A percentile compares a stretch with the other conserved stretches of the same genome.
Evolutionary conservation across 768 basidiomycete species (phyloP).

Genomic region (Brasilioporus rufonigricans): DNA sequence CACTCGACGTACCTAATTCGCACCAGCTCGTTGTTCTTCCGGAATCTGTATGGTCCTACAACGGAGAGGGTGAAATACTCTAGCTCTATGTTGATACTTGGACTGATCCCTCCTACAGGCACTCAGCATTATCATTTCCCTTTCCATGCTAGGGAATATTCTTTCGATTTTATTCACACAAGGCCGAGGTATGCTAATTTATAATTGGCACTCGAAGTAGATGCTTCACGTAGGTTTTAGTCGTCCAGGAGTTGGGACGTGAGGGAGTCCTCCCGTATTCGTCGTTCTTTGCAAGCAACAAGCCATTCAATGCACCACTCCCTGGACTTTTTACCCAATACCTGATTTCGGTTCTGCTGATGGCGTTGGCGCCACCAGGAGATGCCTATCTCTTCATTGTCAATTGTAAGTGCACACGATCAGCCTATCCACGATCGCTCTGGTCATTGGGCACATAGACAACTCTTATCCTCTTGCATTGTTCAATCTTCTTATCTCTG

Average conservation of each 20-base stretch:
- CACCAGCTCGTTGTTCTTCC: not conserved
- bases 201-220: not conserved
- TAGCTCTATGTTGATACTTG: not conserved
- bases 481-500: constrained; percentile 58
- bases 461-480: constrained; percentile 56
- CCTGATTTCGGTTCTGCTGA: constrained; percentile 53
- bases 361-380: constrained; percentile 60
- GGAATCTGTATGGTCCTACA: not conserved
- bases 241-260: constrained; percentile 71
- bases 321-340: constrained; percentile 64
- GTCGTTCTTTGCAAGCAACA: constrained; percentile 65
- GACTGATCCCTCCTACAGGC: constrained; percentile 35
- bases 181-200: constrained; percentile 50
- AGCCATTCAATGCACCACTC: constrained; percentile 67
- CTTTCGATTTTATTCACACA: constrained; percentile 64
- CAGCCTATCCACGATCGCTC: not conserved
- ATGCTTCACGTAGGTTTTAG: constrained; percentile 33
- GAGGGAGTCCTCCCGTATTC: constrained; percentile 53
- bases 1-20: not conserved
- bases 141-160: constrained; percentile 65
- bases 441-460: constrained; percentile 37
- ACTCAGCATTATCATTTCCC: constrained; percentile 58
- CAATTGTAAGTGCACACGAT: constrained; percentile 44
- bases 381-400: constrained; percentile 75
- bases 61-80: not conserved